Base-by-base conservation (phyloP, 163 green algal genomes). In the Smithsoniella earleae region DNA sequence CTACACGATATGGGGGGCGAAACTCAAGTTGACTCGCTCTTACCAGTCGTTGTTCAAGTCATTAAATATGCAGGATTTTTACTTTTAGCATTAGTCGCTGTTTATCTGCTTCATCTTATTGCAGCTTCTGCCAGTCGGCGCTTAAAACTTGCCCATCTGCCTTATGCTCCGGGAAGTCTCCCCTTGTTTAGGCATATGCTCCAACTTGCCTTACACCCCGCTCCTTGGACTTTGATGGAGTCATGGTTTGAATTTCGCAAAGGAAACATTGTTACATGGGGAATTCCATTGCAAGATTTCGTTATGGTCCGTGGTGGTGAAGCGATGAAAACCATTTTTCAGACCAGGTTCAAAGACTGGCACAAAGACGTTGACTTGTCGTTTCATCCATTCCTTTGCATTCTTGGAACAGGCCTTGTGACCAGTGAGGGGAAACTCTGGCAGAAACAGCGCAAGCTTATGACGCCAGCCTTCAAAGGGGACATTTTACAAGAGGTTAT, bases 401-500 rank as follows among this genome's bases (percentile, higher is more conserved):
- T 98, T 74, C 83, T 98, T 31, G 92, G 92, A 74, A 93, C 85
- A 22, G 92, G 92, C 0, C 85, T 98, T 54, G 92, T 98, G 3
- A 98, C 92, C 3, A 78, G 87, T 43, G 85, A 96, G 65, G 92
- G 92, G 2, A 75, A 84, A 1, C 86, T 89, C 28, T 98, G 92
- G 92, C 90, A 94, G 79, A 85, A 90, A 77, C 91, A 96, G 87
- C 84, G 92, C 31, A 66, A 89, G 66, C 81, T 95, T 1, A 95
- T 98, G 74, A 88, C 80, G 0, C 88, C 88, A 3, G 89, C 89
- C 0, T 84, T 97, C 76, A 84, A 89, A 5, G 79, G 94, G 3
- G 91, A 97, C 65, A 92, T 96, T 77, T 83, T 97, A 27, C 86
- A 96, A 43, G 83, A 91, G 54, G 91, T 97, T 62, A 81, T 95